Conservation (phyloP, 352 stramenopile species). For the Pythium grandisporangium region DNA sequence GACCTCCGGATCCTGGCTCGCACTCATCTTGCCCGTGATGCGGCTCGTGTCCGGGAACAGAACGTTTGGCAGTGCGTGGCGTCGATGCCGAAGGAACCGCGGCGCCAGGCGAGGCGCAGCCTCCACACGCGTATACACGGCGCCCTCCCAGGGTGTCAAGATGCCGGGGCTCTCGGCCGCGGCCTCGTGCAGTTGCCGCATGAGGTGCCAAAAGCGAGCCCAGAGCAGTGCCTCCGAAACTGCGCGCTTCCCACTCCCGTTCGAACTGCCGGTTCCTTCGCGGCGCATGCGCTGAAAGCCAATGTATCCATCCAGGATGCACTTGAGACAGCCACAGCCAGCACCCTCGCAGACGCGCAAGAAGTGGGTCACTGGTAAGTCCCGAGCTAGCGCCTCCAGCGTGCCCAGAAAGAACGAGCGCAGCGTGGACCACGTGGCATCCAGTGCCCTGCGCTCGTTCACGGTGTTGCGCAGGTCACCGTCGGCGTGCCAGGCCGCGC, state of each 20-base stretch:
- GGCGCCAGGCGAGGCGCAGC: conserved; percentile 26
- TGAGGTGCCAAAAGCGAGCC: conserved; percentile 77
- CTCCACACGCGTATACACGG: conserved; percentile 19
- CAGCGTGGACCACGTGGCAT: conserved; percentile 47
- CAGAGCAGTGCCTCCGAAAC: conserved; percentile 62
- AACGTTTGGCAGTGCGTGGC: conserved; percentile 51
- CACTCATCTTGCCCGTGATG: conserved; percentile 43
- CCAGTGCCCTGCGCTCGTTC: conserved; percentile 51
- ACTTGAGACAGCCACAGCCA: conserved; percentile 75
- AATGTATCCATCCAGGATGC: conserved; percentile 71
- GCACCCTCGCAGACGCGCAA: conserved; percentile 58
- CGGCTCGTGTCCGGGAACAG: conserved; percentile 60
- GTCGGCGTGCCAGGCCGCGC: conserved; percentile 57
- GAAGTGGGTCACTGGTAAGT: conserved; percentile 39
- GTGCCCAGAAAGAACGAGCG: conserved; percentile 63
- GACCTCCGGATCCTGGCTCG: conserved; percentile 26
- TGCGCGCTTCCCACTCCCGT: conserved; percentile 1
- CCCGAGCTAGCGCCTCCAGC: conserved; percentile 42
- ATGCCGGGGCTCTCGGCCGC: conserved; percentile 54
- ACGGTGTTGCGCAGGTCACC: conserved; percentile 57
- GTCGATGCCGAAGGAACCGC: conserved; percentile 25
- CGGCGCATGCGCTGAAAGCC: conserved; percentile 69
- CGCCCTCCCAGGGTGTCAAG: conserved; percentile 40
- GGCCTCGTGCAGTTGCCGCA: conserved; percentile 68
- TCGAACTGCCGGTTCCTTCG: conserved; percentile 15